Conservation (phyloP, 1,284 basidiomycete species). For the Malassezia globosa region DNA sequence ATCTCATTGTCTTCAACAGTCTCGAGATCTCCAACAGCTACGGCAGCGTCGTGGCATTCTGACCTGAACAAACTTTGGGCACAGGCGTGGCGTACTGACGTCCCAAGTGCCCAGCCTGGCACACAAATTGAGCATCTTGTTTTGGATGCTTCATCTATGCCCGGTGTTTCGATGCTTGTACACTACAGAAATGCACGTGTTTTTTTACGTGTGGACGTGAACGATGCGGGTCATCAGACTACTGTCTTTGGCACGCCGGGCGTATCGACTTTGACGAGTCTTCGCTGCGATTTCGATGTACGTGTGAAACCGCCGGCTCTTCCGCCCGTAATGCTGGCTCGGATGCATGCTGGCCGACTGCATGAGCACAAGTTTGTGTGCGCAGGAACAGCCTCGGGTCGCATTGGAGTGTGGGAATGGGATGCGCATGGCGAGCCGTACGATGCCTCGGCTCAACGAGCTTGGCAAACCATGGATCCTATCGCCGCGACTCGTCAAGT, state of each 20-base stretch:
- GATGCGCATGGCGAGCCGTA: conserved; percentile 21
- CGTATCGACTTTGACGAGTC: conserved; percentile 27
- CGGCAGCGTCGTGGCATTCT: too few species aligned
- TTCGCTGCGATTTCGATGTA: conserved; percentile 37
- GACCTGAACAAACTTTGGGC: too few species aligned
- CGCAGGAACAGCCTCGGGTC: conserved; percentile 34
- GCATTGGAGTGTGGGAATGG: conserved; percentile 37
- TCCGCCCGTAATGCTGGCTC: conserved; percentile 14
- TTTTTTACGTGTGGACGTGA: conserved; percentile 20
- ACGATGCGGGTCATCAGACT: conserved; percentile 6
- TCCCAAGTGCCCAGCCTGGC: background rate
- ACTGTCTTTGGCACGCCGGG: conserved; percentile 27
- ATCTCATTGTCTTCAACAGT: background rate
- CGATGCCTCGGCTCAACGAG: conserved; percentile 18
- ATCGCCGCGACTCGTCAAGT: conserved; percentile 56
- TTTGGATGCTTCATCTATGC: conserved; percentile 3
- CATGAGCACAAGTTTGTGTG: conserved; percentile 35
- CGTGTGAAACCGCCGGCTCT: conserved; percentile 17
- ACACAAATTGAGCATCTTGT: background rate
- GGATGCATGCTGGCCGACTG: conserved; percentile 20
- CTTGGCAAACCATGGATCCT: conserved; percentile 47
- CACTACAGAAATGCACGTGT: conserved; percentile 23
- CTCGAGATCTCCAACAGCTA: background rate
- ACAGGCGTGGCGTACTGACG: background rate
- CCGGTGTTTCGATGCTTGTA: conserved; percentile 12